phyloP scores from a whole-genome alignment of 2,329 filamentous ascomycete species.

The Dryadomyces quercivorus region DNA sequence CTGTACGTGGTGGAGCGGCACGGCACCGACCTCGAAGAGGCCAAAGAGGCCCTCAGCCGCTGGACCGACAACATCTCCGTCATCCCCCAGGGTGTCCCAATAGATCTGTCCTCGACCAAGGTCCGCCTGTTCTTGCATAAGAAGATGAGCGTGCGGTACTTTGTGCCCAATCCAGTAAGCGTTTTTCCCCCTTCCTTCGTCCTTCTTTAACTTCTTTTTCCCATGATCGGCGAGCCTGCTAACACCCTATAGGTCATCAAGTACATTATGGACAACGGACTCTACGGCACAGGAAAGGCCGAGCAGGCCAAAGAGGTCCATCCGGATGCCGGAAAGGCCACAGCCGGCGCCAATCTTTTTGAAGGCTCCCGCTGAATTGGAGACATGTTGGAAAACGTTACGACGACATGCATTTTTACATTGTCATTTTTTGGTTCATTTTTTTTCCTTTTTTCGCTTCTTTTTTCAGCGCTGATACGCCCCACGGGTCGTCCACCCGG shows the following conservation, averaged over 20 bases:
- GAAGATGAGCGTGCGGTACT: constrained; percentile 71
- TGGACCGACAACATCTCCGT: constrained; percentile 82
- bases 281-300: constrained; percentile 3
- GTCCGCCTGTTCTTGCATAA: constrained; percentile 70
- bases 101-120: constrained; percentile 69
- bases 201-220: not conserved
- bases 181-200: not conserved
- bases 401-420: not conserved
- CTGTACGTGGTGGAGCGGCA: constrained; percentile 79
- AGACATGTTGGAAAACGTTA: not conserved
- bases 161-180: constrained; percentile 18
- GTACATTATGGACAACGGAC: constrained; percentile 4
- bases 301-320: not conserved
- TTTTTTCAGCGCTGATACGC: not conserved
- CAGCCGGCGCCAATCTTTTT: not conserved
- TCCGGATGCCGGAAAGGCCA: not conserved
- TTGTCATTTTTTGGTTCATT: not conserved
- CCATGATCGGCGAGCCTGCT: not conserved
- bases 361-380: not conserved
- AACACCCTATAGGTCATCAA: constrained; percentile 1
- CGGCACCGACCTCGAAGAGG: constrained; percentile 75
- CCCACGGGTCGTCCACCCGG: no score
- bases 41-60: constrained; percentile 65
- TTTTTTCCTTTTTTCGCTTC: no score
- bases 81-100: constrained; percentile 78